Base-by-base conservation (phyloP, 169 alveolate genomes). In the Toxoplasma gondii region DNA sequence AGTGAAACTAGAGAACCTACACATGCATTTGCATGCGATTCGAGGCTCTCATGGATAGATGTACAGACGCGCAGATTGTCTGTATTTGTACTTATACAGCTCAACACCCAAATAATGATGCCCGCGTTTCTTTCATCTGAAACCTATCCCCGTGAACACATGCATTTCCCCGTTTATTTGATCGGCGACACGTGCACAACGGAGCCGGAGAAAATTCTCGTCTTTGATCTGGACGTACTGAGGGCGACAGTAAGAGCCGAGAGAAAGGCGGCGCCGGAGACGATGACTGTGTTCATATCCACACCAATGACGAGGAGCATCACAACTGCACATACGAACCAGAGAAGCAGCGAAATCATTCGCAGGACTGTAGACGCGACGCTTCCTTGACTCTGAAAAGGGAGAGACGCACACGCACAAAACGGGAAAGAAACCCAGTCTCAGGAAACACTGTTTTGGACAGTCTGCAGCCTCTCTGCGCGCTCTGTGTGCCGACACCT, bases 221-320 rank as follows among this genome's bases (percentile, higher is more conserved):
- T 49, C 22, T 7, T 49, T 49, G 58, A 49, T n/a, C n/a, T 4
- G 58, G 58, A 16, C 95, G 87, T 41, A 92, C 95, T 92, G 45
- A 92, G 92, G 49, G 95, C 95, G 53, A 92, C 95, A 41, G 80
- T 82, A 27, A 92, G 58, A 36, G 95, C 95, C 29, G 95, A 92
- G 22, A 92, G 70, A 36, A 91, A 83, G 24, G 95, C 95, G 7
- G 92, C 93, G 49, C 95, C 95, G n/a, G 95, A 87, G 82, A 93
- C 95, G 24, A 93, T 81, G 41, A 93, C 93, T 29, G 95, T 87
- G 83, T 93, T 93, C 86, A 88, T 58, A 81, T 93, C 91, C 41
- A 93, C 91, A 4, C 95, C 95, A 81, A 93, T 45, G 29, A 87
- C 93, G 45, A 93, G 64, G 31, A 93, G 70, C 91, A 87, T 45